Evolutionary conservation across 495 filamentous ascomycete genomes (phyloP), one percentile per base, ranked within the genome.

Genomic region (Aspergillus incahuasiensis): DNA sequence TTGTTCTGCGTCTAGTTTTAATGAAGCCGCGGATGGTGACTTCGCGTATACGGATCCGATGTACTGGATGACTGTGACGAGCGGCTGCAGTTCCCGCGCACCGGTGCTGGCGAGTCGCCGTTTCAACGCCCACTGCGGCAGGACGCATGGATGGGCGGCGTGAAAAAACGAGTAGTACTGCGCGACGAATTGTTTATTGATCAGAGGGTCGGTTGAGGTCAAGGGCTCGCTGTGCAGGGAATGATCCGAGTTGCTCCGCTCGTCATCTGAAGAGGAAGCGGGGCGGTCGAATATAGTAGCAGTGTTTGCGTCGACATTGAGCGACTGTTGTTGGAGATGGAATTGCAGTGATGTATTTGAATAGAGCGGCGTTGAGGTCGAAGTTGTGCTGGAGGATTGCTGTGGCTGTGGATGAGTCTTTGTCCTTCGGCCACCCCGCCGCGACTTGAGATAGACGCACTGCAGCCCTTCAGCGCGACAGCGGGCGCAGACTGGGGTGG

Each of bases 131-230:
- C 45, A 35, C 22, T 50, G 49, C 13, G 63, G 63, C 13, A 66
- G 50, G 3, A 56, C 53, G n/a, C 63, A 66, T 9, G 63, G 60
- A 38, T 66, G 63, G 0, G 63, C 60, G 6, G 52, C 40, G 25
- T 66, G 63, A 18, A 66, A 66, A 16, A 52, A 66, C 1, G 48
- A 39, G 34, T 58, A 52, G 19, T 48, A 58, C 40, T 47, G 48
- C n/a, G 55, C 18, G 20, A 57, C 6, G 6, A 57, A 41, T 7
- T 30, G 40, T 2, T 6, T 45, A 48, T 40, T 52, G 32, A 48
- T 52, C 6, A 42, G 9, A n/a, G 40, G 25, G 24, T 57, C 55
- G 39, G 48, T 57, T 35, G 8, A 35, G 28, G 21, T n/a, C 47
- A 57, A n/a, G 15, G 24, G 16, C 47, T 44, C 15, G 48, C 46